Conservation (phyloP, 306 rosid genomes). For the Dicorynia guianensis region DNA sequence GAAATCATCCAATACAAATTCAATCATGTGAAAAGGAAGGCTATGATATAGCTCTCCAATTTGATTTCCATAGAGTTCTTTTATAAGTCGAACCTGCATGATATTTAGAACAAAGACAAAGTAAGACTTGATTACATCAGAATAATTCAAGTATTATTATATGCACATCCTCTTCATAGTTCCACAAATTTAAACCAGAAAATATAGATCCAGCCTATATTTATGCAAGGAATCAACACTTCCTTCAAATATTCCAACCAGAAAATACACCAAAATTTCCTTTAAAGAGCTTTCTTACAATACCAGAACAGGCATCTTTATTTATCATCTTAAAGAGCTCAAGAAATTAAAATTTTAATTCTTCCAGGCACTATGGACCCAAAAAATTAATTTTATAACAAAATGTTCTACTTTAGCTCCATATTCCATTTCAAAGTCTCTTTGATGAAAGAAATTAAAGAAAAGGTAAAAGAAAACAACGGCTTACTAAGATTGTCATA, state of each 20-base stretch:
- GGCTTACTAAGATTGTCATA: slow-evolving; percentile 17
- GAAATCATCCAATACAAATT: slow-evolving; percentile 58
- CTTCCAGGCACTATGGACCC: not conserved
- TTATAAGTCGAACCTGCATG: slow-evolving; percentile 69
- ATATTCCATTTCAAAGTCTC: slow-evolving; percentile 13
- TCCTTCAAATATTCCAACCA: too few species aligned
- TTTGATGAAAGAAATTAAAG: slow-evolving; percentile 15
- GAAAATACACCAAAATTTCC: too few species aligned
- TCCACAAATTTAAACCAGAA: not conserved
- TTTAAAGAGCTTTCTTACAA: too few species aligned
- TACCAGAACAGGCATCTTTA: too few species aligned
- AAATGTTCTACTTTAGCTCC: not conserved
- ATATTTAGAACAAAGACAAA: slow-evolving; percentile 14
- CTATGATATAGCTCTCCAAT: slow-evolving; percentile 65
- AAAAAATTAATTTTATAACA: too few species aligned
- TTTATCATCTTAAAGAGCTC: too few species aligned
- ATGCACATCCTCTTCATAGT: not conserved
- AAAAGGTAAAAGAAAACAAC: not conserved
- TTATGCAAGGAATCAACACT: too few species aligned
- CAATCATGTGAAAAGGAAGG: slow-evolving; percentile 68
- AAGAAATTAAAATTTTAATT: not conserved
- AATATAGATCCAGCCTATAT: too few species aligned
- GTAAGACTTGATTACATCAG: slow-evolving; percentile 7
- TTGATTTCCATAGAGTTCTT: slow-evolving; percentile 77
- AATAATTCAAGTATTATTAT: not conserved